These are phyloP conservation scores for Russula foetens DNA, from an alignment of 768 basidiomycete genomes.

Conservation along the genomic window DNA sequence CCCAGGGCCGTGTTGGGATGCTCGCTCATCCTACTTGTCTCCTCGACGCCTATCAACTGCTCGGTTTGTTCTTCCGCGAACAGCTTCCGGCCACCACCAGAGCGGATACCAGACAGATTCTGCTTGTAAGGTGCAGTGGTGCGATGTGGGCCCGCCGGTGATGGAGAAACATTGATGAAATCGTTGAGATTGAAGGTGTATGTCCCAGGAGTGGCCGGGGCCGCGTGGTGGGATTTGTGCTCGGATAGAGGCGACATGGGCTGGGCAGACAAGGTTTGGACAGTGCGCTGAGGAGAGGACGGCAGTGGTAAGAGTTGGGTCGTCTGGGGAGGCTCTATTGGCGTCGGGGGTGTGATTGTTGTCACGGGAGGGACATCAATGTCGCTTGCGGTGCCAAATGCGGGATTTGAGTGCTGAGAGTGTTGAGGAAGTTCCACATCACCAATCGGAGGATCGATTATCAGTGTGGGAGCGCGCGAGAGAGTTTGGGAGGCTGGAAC, in stretches of 20 bases:
- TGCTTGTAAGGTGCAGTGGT: conserved; percentile 13
- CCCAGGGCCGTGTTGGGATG: conserved; percentile 16
- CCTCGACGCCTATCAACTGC: conserved; percentile 7
- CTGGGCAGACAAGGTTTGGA: neutral
- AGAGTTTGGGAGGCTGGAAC: neutral
- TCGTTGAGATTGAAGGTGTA: conserved; percentile 22
- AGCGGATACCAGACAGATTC: conserved; percentile 17
- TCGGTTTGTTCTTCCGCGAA: conserved; percentile 19
- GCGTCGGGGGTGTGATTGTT: conserved; percentile 19
- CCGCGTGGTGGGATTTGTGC: conserved; percentile 6
- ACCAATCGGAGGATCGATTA: conserved; percentile 2
- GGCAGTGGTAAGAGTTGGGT: conserved; percentile 12
- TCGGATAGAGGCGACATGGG: conserved; percentile 9
- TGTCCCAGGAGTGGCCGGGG: conserved; percentile 20
- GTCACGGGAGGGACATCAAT: conserved; percentile 4
- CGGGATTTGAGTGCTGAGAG: neutral
- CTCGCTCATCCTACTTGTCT: conserved; percentile 9
- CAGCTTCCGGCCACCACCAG: conserved; percentile 17
- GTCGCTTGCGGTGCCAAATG: neutral
- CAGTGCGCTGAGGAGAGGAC: conserved; percentile 10
- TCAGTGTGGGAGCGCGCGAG: conserved; percentile 9
- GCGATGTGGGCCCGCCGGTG: conserved; percentile 17
- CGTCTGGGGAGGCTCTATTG: conserved; percentile 7
- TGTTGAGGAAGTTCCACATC: conserved; percentile 8
- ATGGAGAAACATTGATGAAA: conserved; percentile 22